Percentiles rank a stretch among this genome's conserved stretches.
Conservation (phyloP, 768 basidiomycete species). For the Lentinula lateritia region DNA sequence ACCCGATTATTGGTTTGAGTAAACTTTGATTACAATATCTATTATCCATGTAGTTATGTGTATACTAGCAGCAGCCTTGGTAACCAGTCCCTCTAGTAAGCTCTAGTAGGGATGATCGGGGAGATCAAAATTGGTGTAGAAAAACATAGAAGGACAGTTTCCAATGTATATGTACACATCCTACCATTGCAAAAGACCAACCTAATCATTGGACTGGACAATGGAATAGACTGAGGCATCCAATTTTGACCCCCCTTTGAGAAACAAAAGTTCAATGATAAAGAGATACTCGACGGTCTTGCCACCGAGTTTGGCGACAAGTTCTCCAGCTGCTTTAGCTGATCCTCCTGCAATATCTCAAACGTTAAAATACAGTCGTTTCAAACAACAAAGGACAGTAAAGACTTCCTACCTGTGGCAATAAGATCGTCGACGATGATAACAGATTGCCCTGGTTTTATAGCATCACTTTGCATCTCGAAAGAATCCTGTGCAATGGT, state of each 20-base stretch:
- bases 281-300: slow-evolving; percentile 91
- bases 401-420: slow-evolving; percentile 70
- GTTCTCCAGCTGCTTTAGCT: slow-evolving; percentile 86
- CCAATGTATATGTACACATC: no score
- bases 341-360: slow-evolving; percentile 64
- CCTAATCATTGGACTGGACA: slow-evolving; percentile 67
- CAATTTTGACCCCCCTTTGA: slow-evolving; percentile 72
- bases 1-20: slow-evolving; percentile 59
- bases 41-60: background rate
- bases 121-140: no score
- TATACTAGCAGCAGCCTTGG: background rate
- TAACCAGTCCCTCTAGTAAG: no score
- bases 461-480: slow-evolving; percentile 89
- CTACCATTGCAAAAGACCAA: background rate
- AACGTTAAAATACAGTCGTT: background rate
- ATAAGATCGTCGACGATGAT: slow-evolving; percentile 93
- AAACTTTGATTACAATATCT: background rate
- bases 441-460: slow-evolving; percentile 77
- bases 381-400: background rate
- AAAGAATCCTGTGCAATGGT: slow-evolving; percentile 75
- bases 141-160: no score
- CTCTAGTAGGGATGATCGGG: no score
- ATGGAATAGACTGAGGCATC: slow-evolving; percentile 88
- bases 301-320: slow-evolving; percentile 78
- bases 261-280: slow-evolving; percentile 76